A percentile compares a stretch with the other conserved stretches of the same genome.
Evolutionary conservation across 208 protist genomes (phyloP).

Genomic region (Leishmania gerbilli): DNA sequence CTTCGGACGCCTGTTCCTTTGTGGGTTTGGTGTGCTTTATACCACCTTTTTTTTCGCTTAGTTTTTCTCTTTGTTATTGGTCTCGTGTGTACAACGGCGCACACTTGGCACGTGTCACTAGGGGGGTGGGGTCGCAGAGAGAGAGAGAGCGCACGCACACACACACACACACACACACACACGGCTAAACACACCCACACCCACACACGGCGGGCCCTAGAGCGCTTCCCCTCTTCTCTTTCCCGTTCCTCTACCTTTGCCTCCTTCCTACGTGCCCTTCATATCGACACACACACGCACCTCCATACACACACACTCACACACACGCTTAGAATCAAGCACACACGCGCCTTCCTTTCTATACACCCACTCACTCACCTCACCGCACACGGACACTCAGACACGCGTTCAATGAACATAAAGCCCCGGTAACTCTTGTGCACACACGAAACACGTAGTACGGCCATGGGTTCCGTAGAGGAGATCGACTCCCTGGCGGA

Average conservation of each 20-base stretch:
- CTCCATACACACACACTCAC: background rate
- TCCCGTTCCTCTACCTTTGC: background rate
- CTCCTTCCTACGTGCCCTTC: background rate
- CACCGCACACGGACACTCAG: background rate
- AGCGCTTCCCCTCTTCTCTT: background rate
- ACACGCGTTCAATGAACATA: background rate
- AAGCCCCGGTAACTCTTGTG: background rate
- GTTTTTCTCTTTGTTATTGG: background rate
- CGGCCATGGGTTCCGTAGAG: conserved; percentile 48
- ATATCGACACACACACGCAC: background rate
- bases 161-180: background rate
- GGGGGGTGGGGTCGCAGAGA: too few species aligned
- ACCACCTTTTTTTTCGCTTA: background rate
- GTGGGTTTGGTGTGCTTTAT: background rate
- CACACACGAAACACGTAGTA: background rate
- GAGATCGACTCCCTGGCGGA: conserved; percentile 74
- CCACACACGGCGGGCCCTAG: background rate
- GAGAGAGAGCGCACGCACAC: too few species aligned
- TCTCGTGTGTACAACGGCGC: too few species aligned
- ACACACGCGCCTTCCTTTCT: background rate
- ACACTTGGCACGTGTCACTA: too few species aligned
- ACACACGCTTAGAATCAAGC: background rate
- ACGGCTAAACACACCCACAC: background rate
- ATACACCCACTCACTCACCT: background rate
- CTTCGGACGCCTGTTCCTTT: background rate